phyloP scores from a whole-genome alignment of 768 basidiomycete species.

The Amyloporia xantha region DNA sequence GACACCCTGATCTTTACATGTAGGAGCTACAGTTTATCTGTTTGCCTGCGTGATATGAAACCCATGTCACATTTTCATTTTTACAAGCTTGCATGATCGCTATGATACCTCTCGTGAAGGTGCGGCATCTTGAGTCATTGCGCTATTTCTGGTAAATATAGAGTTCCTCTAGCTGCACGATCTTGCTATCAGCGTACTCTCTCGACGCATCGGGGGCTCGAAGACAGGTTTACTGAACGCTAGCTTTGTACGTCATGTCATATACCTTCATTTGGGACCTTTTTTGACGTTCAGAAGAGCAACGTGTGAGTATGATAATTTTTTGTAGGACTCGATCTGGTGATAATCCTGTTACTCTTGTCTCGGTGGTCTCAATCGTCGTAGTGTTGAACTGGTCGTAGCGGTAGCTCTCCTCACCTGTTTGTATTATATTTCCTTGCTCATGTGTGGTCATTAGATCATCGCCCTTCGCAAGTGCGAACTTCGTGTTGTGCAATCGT shows the following conservation, averaged over 20 bases:
- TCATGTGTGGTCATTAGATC: conserved; percentile 36
- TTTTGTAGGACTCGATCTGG: neutral
- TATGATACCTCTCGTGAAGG: conserved; percentile 76
- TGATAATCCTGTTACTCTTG: neutral
- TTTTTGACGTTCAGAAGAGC: no score
- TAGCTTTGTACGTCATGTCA: conserved; percentile 50
- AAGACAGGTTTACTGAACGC: conserved; percentile 78
- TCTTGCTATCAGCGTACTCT: conserved; percentile 65
- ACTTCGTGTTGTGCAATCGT: conserved; percentile 72
- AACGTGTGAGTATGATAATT: conserved; percentile 46
- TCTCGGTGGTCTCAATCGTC: neutral
- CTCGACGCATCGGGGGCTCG: conserved; percentile 68
- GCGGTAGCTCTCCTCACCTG: conserved; percentile 43
- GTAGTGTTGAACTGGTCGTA: conserved; percentile 54
- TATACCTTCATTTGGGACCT: no score
- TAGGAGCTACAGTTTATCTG: no score
- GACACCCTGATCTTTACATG: conserved; percentile 57
- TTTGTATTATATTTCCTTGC: neutral
- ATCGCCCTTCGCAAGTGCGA: conserved; percentile 81
- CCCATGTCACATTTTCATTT: no score
- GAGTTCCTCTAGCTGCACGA: conserved; percentile 64
- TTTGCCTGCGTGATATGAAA: no score
- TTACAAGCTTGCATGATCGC: conserved; percentile 64
- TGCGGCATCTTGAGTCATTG: no score
- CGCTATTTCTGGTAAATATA: no score